Evolutionary conservation across 129 eudicot genomes (phyloP), one percentile per base, ranked within the genome.

Genomic region (Erigeron canadensis): DNA sequence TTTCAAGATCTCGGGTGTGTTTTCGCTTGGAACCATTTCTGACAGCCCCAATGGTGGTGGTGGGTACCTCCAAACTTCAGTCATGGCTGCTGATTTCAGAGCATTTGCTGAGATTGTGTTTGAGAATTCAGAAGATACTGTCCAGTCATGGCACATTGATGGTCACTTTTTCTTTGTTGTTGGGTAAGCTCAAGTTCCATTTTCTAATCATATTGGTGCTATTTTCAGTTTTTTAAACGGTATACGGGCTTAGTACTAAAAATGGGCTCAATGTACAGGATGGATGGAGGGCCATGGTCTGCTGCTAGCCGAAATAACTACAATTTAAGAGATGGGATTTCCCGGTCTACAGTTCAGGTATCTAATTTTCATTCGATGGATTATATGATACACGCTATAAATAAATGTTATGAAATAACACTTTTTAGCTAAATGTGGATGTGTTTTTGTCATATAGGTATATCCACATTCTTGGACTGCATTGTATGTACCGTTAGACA

Each of bases 261-360:
- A 38, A 13, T 63, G 4, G 66, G 39, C 55, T 70, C 11, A 38
- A 55, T 75, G 11, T 66, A 72, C 81, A 93, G 96, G 77, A 87
- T 93, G 95, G 96, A 87, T 67, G 96, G 98, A 4, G 98, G 98
- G 21, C 88, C 70, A 45, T 93, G 98, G 98, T 85, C 91, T 1
- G 72, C 81, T 43, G 91, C 80, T 8, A 93, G 95, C 74, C 69
- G 96, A 77, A 60, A 79, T 13, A 55, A 70, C 11, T 93, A 89
- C 87, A 93, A 93, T 60, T 59, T 93, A 67, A 85, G 95, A 74
- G 98, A 93, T 59, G 83, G 95, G 15, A 80, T 93, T 73, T 77
- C 89, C 1, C 88, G 98, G 0, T 76, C 91, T 72, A 92, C 95
- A 7, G 63, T 73, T 71, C 97, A 91, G 88, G 92, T 90, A 56